These are phyloP conservation scores for Podospora didyma DNA, from an alignment of 495 filamentous ascomycete species.

Conservation along the genomic window DNA sequence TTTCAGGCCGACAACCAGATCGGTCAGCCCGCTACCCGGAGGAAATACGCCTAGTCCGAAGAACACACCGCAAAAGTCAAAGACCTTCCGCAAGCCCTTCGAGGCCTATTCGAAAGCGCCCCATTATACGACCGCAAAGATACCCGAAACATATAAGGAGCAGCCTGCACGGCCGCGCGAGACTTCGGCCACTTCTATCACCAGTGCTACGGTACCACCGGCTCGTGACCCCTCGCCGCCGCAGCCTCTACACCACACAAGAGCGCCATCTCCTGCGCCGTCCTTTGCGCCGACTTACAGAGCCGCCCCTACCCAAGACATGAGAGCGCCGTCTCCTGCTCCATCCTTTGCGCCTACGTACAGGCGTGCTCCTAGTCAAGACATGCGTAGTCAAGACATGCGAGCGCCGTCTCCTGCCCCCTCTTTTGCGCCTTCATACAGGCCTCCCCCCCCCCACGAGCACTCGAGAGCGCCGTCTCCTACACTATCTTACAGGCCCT, in stretches of 20 bases:
- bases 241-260: background rate
- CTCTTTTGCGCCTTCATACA: slow-evolving; percentile 46
- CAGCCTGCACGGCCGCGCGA: slow-evolving; percentile 31
- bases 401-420: slow-evolving; percentile 31
- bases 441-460: background rate
- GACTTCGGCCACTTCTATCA: slow-evolving; percentile 24
- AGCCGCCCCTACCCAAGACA: background rate
- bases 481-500: slow-evolving; percentile 40
- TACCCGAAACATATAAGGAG: slow-evolving; percentile 44
- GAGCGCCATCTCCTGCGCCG: slow-evolving; percentile 1
- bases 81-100: slow-evolving; percentile 67
- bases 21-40: slow-evolving; percentile 66
- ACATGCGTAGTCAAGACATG: slow-evolving; percentile 1
- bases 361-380: background rate
- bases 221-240: slow-evolving; percentile 1
- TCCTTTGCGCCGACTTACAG: too few relatives aligned
- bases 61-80: slow-evolving; percentile 52
- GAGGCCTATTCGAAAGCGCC: slow-evolving; percentile 60
- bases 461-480: slow-evolving; percentile 32
- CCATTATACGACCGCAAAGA: slow-evolving; percentile 48
- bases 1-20: slow-evolving; percentile 75
- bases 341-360: slow-evolving; percentile 16
- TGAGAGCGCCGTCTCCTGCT: slow-evolving; percentile 26
- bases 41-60: slow-evolving; percentile 48
- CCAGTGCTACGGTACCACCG: background rate